These are phyloP conservation scores for Avena eriantha DNA, from an alignment of 176 grass and related monocot species.

Conservation along the genomic window DNA sequence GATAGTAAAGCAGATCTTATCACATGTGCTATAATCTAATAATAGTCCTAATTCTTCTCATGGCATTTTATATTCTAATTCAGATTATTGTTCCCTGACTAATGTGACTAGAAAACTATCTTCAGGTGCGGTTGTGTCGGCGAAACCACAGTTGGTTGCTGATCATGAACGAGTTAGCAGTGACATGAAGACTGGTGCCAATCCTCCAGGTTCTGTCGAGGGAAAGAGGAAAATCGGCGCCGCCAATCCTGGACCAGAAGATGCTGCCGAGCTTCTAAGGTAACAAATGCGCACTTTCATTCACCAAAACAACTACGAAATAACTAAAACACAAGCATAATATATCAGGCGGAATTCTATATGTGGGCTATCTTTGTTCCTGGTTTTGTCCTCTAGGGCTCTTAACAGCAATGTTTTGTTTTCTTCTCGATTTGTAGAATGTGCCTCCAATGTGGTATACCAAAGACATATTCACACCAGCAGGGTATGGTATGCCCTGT, in stretches of 20 bases:
- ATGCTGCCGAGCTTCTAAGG: constrained; percentile 93
- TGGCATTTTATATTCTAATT: not conserved
- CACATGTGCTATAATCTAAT: not conserved
- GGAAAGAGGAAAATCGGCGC: constrained; percentile 74
- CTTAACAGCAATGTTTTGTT: not conserved
- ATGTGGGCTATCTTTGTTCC: not conserved
- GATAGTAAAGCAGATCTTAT: not conserved
- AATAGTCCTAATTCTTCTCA: not conserved
- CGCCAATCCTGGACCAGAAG: constrained; percentile 84
- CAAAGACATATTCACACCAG: constrained; percentile 82
- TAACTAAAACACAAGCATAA: not conserved
- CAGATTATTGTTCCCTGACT: constrained; percentile 1
- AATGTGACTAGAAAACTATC: constrained; percentile 30
- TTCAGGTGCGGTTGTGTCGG: constrained; percentile 80
- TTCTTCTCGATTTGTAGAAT: constrained; percentile 48
- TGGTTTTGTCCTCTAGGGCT: not conserved
- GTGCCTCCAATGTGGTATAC: constrained; percentile 89
- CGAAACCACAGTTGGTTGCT: constrained; percentile 80
- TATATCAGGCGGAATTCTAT: not conserved
- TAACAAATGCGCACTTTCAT: constrained; percentile 28
- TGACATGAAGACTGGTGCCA: constrained; percentile 45
- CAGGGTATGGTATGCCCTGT: constrained; percentile 81
- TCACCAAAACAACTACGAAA: not conserved
- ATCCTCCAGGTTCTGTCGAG: constrained; percentile 47
- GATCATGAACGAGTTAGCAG: constrained; percentile 70